Base-by-base conservation (phyloP, 495 filamentous ascomycete genomes). In the Neurospora tetrasperma region DNA sequence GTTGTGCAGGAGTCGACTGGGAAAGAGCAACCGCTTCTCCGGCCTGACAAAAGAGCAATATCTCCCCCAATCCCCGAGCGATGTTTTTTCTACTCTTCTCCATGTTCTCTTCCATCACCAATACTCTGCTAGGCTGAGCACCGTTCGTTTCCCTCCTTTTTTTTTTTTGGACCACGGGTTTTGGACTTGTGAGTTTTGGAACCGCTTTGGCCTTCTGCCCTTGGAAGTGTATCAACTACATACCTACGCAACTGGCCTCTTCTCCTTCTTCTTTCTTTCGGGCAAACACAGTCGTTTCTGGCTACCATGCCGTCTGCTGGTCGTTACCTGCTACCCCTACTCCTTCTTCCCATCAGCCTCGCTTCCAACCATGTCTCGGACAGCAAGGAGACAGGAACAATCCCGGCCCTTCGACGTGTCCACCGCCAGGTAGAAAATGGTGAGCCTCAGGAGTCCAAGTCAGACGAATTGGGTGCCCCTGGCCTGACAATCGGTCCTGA, bases 141-240 rank as follows among this genome's bases (percentile, higher is more conserved):
- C 42, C 72, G 10, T 23, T 42, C 62, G 31, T 40, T 71, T 42
- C 27, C 16, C 10, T n/a, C 70, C 1, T 62, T 23, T 31, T 4
- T 62, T 23, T 31, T 31, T 74, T 75, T 76, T 77, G 70, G 70
- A 71, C 70, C 68, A 48, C 16, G 68, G 23, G n/a, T 70, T 73
- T 77, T 75, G 72, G 70, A 71, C 35, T 54, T 71, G 70, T 12
- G 69, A 20, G 69, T 73, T 71, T 75, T 77, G 74, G 71, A 74
- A 73, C 75, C 72, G 72, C 73, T 73, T 75, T 75, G 44, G 38
- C 66, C 41, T 71, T 27, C 42, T 70, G n/a, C 44, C 75, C 74
- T 76, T 75, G 73, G 75, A 75, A 69, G 40, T 74, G 48, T 75
- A 72, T 72, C 59, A 16, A 23, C 20, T 75, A 73, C 68, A 27